Conservation (phyloP, 495 filamentous ascomycete genomes). For the Neurospora pannonica region DNA sequence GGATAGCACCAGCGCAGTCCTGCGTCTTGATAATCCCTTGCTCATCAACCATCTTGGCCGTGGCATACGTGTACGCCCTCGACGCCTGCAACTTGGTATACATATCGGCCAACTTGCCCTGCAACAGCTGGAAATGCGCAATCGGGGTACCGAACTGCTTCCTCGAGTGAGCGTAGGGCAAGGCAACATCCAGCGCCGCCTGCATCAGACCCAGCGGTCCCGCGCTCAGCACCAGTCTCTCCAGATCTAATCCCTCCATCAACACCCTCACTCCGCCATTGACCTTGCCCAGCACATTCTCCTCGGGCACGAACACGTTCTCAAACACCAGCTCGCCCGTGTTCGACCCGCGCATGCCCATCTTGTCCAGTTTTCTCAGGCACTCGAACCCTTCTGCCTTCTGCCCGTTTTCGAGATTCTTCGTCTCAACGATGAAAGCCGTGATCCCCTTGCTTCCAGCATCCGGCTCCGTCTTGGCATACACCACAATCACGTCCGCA, state of each 20-base stretch:
- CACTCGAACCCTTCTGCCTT: constrained; percentile 68
- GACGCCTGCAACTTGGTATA: constrained; percentile 85
- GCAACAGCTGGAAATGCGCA: constrained; percentile 86
- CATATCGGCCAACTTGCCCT: constrained; percentile 94
- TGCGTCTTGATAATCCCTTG: constrained; percentile 63
- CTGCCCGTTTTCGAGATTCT: background rate
- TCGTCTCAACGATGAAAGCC: constrained; percentile 78
- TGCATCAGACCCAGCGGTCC: constrained; percentile 95
- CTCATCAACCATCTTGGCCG: constrained; percentile 68
- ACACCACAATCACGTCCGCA: constrained; percentile 80
- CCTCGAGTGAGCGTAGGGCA: constrained; percentile 83
- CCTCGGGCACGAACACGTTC: constrained; percentile 77
- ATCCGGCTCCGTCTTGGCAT: constrained; percentile 85
- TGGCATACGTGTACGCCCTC: constrained; percentile 67
- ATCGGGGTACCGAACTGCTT: constrained; percentile 85
- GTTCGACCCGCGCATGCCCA: constrained; percentile 95
- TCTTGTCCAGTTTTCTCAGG: constrained; percentile 89
- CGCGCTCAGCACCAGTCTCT: constrained; percentile 84
- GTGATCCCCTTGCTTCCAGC: constrained; percentile 86
- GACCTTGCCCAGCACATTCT: constrained; percentile 70
- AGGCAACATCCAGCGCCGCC: constrained; percentile 72
- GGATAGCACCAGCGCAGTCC: constrained; percentile 89
- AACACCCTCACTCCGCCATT: constrained; percentile 81
- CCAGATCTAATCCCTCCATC: constrained; percentile 94
- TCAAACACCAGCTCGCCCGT: constrained; percentile 94